Evolutionary conservation across 306 rosid species (phyloP).

Genomic region (Quillaja saponaria): DNA sequence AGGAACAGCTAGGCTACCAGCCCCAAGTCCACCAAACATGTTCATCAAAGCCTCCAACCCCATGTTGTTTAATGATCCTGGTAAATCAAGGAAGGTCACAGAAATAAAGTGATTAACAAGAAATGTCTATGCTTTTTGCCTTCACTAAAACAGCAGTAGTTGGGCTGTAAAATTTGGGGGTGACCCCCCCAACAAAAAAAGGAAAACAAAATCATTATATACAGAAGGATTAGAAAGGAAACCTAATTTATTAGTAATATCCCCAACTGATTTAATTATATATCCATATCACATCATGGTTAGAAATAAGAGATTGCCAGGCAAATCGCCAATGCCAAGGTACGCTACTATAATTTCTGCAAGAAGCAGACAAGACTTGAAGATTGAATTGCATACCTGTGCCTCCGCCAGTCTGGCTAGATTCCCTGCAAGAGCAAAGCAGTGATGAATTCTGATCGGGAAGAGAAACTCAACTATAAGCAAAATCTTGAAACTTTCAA

Average conservation of each 20-base stretch:
- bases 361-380: too few relatives aligned
- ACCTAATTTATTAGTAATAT: too few relatives aligned
- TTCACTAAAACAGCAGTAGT: too few relatives aligned
- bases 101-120: conserved; percentile 10
- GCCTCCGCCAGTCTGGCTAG: conserved; percentile 39
- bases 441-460: not conserved
- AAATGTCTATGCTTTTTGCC: not conserved
- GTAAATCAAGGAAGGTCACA: not conserved
- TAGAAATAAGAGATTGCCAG: not conserved
- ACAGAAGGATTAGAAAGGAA: too few relatives aligned
- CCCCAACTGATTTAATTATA: too few relatives aligned
- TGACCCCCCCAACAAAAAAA: too few relatives aligned
- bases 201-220: too few relatives aligned
- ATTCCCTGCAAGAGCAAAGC: conserved; percentile 33
- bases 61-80: conserved; percentile 52
- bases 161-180: too few relatives aligned
- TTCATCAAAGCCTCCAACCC: conserved; percentile 75
- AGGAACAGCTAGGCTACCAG: conserved; percentile 74
- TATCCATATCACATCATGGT: not conserved
- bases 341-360: too few relatives aligned
- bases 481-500: not conserved
- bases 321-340: too few relatives aligned
- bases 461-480: not conserved
- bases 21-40: conserved; percentile 91
- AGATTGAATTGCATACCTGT: conserved; percentile 41